Conservation (phyloP, 192 early-diverging fungal genomes). For the Rhizoclosmatium sp. region DNA sequence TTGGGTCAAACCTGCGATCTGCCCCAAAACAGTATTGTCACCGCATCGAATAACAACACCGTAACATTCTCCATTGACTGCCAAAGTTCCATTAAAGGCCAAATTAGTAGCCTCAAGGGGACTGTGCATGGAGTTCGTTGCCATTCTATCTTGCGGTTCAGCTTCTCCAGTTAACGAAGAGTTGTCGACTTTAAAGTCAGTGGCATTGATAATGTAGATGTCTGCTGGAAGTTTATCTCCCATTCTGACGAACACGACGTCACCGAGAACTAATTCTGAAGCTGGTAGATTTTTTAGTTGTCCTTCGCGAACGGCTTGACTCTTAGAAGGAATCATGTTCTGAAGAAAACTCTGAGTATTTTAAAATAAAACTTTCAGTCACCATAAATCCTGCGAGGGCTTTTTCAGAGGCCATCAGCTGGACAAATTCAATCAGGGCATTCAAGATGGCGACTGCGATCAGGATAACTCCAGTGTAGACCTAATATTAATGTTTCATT, state of each 20-base stretch:
- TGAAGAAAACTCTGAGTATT: slow-evolving; percentile 13
- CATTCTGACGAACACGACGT: slow-evolving; percentile 87
- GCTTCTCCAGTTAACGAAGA: slow-evolving; percentile 95
- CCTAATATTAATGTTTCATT: slow-evolving; percentile 44
- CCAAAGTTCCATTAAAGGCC: slow-evolving; percentile 89
- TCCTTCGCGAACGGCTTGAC: slow-evolving; percentile 80
- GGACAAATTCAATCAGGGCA: slow-evolving; percentile 56
- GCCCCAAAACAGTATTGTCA: slow-evolving; percentile 93
- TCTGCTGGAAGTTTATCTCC: slow-evolving; percentile 98
- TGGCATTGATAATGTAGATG: slow-evolving; percentile 77
- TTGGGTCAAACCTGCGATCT: slow-evolving; percentile 73
- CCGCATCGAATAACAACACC: slow-evolving; percentile 94
- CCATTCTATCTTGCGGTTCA: slow-evolving; percentile 85
- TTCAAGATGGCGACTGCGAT: slow-evolving; percentile 57
- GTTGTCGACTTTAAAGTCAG: slow-evolving; percentile 96
- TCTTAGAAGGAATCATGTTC: slow-evolving; percentile 88
- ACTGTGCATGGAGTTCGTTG: slow-evolving; percentile 72
- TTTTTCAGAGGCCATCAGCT: slow-evolving; percentile 42
- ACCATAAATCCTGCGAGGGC: slow-evolving; percentile 40
- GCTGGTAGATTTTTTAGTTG: slow-evolving; percentile 74
- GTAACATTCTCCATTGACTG: slow-evolving; percentile 80
- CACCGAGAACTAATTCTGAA: slow-evolving; percentile 80
- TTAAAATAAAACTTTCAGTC: neutral
- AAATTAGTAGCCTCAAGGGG: slow-evolving; percentile 94
- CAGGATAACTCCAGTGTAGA: slow-evolving; percentile 58